A percentile compares a stretch with the other conserved stretches of the same genome.
Evolutionary conservation across 2,329 filamentous ascomycete species (phyloP).

Genomic region (Diplodia sapinea): DNA sequence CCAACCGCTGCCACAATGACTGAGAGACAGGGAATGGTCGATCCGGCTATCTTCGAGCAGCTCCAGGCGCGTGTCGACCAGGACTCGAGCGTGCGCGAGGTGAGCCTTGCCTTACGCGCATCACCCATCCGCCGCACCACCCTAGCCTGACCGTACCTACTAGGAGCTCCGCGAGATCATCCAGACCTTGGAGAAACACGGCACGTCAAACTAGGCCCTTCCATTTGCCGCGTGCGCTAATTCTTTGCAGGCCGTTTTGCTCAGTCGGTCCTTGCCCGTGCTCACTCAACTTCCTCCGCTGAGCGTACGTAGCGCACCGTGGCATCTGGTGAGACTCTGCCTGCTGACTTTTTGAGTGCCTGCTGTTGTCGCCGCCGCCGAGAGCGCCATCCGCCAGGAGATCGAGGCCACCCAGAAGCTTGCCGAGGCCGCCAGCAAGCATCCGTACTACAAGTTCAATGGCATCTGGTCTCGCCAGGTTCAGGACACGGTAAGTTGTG

Average conservation of each 20-base stretch:
- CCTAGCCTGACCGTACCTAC: conserved; percentile 34
- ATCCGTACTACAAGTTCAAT: conserved; percentile 99
- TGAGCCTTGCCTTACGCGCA: conserved; percentile 41
- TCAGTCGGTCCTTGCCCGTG: conserved; percentile 82
- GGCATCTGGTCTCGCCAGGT: conserved; percentile 81
- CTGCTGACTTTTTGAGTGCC: conserved; percentile 60
- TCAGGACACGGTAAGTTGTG: conserved; percentile 72
- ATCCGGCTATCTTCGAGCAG: conserved; percentile 83
- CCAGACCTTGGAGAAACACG: conserved; percentile 79
- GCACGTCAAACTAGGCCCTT: conserved; percentile 44
- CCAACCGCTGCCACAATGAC: conserved; percentile 37
- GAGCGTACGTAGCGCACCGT: conserved; percentile 56
- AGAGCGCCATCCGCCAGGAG: conserved; percentile 73
- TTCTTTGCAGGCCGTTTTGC: conserved; percentile 67
- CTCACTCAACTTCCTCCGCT: conserved; percentile 80
- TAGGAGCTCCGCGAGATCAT: conserved; percentile 79
- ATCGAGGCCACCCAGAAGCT: conserved; percentile 74
- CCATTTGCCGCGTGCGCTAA: conserved; percentile 3
- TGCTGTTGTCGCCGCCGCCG: conserved; percentile 71
- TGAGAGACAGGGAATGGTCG: conserved; percentile 63
- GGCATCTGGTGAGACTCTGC: background rate
- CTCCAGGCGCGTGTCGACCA: conserved; percentile 90
- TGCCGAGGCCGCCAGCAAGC: conserved; percentile 74
- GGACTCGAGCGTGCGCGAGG: conserved; percentile 79
- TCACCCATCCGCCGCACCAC: background rate